Percentiles rank a stretch among this genome's conserved stretches.
phyloP scores from a whole-genome alignment of 1,284 basidiomycete species.

The Ganoderma resinaceum region DNA sequence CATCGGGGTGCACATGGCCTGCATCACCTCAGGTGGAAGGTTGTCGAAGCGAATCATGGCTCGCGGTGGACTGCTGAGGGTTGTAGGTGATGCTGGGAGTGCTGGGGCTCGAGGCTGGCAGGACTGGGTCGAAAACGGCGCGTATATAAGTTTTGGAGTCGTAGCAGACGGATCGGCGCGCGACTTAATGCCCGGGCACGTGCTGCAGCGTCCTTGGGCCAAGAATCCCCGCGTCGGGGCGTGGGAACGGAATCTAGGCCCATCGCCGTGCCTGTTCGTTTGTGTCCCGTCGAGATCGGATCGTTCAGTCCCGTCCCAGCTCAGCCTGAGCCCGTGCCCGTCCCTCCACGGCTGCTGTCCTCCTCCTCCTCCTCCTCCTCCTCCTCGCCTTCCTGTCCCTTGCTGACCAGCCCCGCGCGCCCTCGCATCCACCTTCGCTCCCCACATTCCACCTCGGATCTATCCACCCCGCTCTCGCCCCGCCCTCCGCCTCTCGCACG shows the following conservation, averaged over 20 bases:
- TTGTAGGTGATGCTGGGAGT: neutral
- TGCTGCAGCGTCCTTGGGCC: neutral
- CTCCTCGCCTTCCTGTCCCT: neutral
- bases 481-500: neutral
- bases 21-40: constrained; percentile 72
- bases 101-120: neutral
- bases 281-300: constrained; percentile 1
- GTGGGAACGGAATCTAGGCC: neutral
- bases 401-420: neutral
- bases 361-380: neutral
- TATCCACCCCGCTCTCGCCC: neutral
- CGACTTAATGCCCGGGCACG: neutral
- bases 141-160: neutral
- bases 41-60: constrained; percentile 77
- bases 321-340: neutral
- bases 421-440: neutral
- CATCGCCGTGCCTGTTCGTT: neutral
- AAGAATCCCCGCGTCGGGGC: neutral
- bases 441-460: neutral
- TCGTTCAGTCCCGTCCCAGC: neutral
- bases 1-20: constrained; percentile 84
- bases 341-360: neutral
- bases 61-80: neutral
- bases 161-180: constrained; percentile 3
- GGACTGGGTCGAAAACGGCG: neutral